Base-by-base conservation (phyloP, 352 stramenopile species). In the Pythium dissotocum region DNA sequence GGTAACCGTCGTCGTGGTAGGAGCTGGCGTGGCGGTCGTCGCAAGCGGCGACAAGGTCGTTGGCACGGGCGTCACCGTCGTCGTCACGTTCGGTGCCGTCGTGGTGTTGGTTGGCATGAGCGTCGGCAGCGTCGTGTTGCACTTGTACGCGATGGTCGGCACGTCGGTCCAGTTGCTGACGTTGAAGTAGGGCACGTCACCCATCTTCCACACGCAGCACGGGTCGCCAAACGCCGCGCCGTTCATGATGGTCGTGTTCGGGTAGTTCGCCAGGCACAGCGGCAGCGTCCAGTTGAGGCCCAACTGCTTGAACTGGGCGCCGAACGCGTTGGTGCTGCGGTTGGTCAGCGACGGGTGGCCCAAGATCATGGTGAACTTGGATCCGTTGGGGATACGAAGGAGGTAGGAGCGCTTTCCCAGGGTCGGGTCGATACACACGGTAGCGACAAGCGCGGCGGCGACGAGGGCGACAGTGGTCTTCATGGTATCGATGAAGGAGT, bases 171-270 rank as follows among this genome's bases (percentile, higher is more conserved):
- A 48, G 40, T 48, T 48, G 40, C 12, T 21, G 40, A 48, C 14
- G 40, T 48, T 48, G 5, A 48, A 48, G 14, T 48, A 48, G 8
- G 40, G 40, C 40, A 48, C 40, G 14, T 16, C 40, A 10, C 40
- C 40, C 40, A 48, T 48, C 40, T 48, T 48, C 40, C 40, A 48
- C 40, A 48, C 40, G 35, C 35, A 42, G 35, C 35, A 42, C 12
- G 35, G 35, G 7, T 42, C 35, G 12, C 35, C 35, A 6, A 48
- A 48, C 8, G 40, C 40, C 10, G 5, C 40, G 40, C 40, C 40
- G 14, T 48, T 48, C 40, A 48, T 48, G 40, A 48, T 48, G 40
- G 40, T 48, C 40, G 40, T 48, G 40, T 48, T 48, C 40, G 40
- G 40, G 40, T 21, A 48, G 40, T 48, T 48, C 12, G 10, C 40